Conservation (phyloP, 768 basidiomycete genomes). For the Cystobasidium ongulense region DNA sequence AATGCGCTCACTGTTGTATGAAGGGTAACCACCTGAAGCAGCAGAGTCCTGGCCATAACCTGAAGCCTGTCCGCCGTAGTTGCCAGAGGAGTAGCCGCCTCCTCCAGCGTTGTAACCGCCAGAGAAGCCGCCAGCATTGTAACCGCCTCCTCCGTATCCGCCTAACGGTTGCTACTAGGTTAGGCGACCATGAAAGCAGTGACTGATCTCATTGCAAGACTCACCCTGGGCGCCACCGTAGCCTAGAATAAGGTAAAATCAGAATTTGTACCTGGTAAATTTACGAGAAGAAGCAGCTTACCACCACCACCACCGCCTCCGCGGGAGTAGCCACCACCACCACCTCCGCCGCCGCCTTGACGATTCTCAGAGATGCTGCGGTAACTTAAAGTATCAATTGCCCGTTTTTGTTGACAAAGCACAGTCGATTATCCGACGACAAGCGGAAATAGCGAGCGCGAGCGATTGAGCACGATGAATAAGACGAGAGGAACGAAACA, state of each 20-base stretch:
- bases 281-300: background rate
- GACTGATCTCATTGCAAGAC: background rate
- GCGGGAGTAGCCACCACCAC: constrained; percentile 10
- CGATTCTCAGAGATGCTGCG: constrained; percentile 21
- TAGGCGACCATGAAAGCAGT: too few species aligned
- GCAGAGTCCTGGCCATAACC: constrained; percentile 14
- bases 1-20: constrained; percentile 4
- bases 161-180: too few species aligned
- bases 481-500: background rate
- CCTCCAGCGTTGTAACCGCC: constrained; percentile 4
- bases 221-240: constrained; percentile 19
- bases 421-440: background rate
- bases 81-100: background rate
- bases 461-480: background rate
- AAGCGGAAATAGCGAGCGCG: background rate
- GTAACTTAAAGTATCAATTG: background rate
- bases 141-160: background rate
- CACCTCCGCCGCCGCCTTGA: constrained; percentile 5
- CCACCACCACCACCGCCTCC: background rate
- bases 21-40: constrained; percentile 6
- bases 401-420: background rate
- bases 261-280: background rate
- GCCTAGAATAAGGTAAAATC: background rate
- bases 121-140: background rate
- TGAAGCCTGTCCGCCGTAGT: background rate